Base-by-base conservation (phyloP, 768 basidiomycete genomes). In the Xerocomellus chrysenteron region DNA sequence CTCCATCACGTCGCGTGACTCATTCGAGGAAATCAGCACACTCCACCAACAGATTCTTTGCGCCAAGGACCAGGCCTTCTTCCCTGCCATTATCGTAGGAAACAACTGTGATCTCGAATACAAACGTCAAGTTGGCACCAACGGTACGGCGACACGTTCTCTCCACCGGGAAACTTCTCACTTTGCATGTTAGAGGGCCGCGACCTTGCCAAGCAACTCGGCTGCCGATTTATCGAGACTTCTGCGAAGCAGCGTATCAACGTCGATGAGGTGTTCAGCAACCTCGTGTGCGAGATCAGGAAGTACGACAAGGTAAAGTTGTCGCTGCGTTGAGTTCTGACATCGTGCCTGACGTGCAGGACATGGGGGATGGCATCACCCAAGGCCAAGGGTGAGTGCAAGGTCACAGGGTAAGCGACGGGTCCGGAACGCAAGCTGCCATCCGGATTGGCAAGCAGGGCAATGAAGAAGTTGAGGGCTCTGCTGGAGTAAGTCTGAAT, bases 51-150 rank as follows among this genome's bases (percentile, higher is more conserved):
- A 98, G 70, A 97, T 98, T 59, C 81, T 95, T 33, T 86, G 96
- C 53, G 96, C 98, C 56, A 98, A 98, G 75, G 96, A 98, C 73
- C 90, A 91, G 70, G 95, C 97, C 68, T 83, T 84, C 7, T 94
- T 98, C 81, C 96, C 96, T 17, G 90, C 96, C 65, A 90, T 98
- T 56, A 86, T 98, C 52, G 93, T 97, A 10, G 96, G 94, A n/a
- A 98, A 98, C 80, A 98, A 98, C 76, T 90, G 90, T 66, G 96
- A 98, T 73, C 77, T 96, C 65, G 95, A 94, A 69, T 94, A 89
- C 68, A 96, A 98, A 73, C 83, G 96, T 53, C 95, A 98, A 73
- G 96, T 98, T 28, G 92, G 92, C 70, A 89, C 88, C 82, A 92
- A 94, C 64, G 95, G 95, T 92, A 58, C 51, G 79, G n/a, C 8